Evolutionary conservation across 257 asterid species (phyloP), one percentile per base, ranked within the genome.

Genomic region (Handroanthus guayacan): DNA sequence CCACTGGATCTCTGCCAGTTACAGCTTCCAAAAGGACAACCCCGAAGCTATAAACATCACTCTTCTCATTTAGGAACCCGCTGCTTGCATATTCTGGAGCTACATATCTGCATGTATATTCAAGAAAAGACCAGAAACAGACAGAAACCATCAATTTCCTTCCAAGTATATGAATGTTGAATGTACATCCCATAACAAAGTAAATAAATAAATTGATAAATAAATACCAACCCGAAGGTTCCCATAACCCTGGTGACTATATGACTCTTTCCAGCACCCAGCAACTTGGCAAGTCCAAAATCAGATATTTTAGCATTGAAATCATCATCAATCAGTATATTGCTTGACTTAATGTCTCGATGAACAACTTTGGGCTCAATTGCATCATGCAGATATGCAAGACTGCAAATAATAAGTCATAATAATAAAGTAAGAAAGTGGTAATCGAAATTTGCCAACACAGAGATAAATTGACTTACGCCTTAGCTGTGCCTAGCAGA

Each of bases 191-290:
- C 50, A 51, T 47, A 12, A 25, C 31, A 25, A 25, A 25, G 1
- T 25, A 25, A 25, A 25, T 25, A 25, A 25, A 25, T 25, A 25
- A 25, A 25, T 25, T 0, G 1, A 25, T 25, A 25, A 25, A 3
- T 1, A 58, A 17, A 76, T 47, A 77, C 96, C 64, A 69, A 92
- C 98, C 98, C 98, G 8, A 93, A 93, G 14, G 98, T 93, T 43
- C 98, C 98, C 97, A 93, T 93, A 25, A 93, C 98, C 83, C 97
- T 87, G 57, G 98, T 93, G 67, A 91, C 84, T 60, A 93, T 88
- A 82, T 91, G 94, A 80, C 91, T 91, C 81, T 88, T 87, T 62
- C 96, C 98, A 7, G 92, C 90, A 69, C 94, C 96, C 9, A 93
- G 79, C 86, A 91, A 75, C 92, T 93, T 93, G 56, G 97, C 98